Evolutionary conservation across 352 stramenopile genomes (phyloP).

Genomic region (Phytopythium chamaehyphon): DNA sequence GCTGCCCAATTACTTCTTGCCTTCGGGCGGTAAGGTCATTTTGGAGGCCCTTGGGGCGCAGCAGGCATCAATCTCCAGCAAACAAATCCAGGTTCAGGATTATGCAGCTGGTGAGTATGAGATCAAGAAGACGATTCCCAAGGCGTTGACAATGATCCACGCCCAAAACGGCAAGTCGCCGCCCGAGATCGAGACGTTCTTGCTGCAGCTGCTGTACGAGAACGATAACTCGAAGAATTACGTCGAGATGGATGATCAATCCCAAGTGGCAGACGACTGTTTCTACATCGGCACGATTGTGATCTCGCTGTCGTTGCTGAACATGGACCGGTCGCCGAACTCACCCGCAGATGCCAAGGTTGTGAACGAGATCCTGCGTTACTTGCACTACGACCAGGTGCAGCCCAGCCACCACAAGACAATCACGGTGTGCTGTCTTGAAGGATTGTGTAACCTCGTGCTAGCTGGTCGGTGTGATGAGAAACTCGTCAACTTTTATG

Average conservation of each 20-base stretch:
- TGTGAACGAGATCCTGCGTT: conserved; percentile 69
- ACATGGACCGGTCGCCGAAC: conserved; percentile 49
- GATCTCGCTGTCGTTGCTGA: conserved; percentile 64
- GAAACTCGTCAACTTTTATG: conserved; percentile 64
- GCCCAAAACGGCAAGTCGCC: conserved; percentile 78
- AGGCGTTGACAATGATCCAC: conserved; percentile 68
- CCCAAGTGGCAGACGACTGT: conserved; percentile 78
- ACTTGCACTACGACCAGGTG: conserved; percentile 83
- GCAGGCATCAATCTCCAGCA: conserved; percentile 76
- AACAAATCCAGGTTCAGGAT: conserved; percentile 84
- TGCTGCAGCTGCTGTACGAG: conserved; percentile 73
- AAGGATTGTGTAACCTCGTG: conserved; percentile 77
- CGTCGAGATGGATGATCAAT: conserved; percentile 85
- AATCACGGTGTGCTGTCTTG: conserved; percentile 76
- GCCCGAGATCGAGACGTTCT: conserved; percentile 71
- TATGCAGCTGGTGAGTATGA: conserved; percentile 84
- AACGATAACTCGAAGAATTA: conserved; percentile 91
- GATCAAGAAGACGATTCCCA: conserved; percentile 85
- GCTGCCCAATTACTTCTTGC: conserved; percentile 84
- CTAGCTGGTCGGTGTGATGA: conserved; percentile 62
- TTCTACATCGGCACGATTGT: conserved; percentile 84
- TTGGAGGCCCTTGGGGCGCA: conserved; percentile 73
- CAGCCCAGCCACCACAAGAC: conserved; percentile 81
- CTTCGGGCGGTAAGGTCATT: conserved; percentile 79
- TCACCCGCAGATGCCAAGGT: conserved; percentile 46